Base-by-base conservation (phyloP, 345 rosid genomes). In the Salix koriyanagi region DNA sequence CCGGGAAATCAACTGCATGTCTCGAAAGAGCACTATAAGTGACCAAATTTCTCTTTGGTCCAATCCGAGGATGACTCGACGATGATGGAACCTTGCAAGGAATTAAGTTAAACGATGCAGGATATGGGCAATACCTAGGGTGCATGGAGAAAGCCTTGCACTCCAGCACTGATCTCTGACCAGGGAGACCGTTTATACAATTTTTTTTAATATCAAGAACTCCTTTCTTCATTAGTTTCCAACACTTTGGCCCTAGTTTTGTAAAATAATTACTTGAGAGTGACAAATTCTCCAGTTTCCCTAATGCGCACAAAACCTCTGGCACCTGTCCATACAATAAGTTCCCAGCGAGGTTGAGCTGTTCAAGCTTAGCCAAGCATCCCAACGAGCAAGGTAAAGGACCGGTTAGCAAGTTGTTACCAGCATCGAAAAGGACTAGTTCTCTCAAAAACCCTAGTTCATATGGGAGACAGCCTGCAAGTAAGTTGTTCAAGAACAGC, bases 321-420 rank as follows among this genome's bases (percentile, higher is more conserved):
- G 90, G 89, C 39, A 88, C 79, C 61, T 71, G 69, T 1, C 86
- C 89, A 74, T 77, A 85, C 46, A 88, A 67, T 34, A 62, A 68
- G 75, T 88, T 88, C 4, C 80, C 42, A 3, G 91, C 82, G 37
- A 88, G 69, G 75, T 79, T 86, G 8, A 88, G 77, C 79, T 62
- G 79, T 78, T 86, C 87, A 0, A 85, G 70, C 65, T 65, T 83
- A 52, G 78, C 62, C 80, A 88, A 34, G 70, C 89, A 83, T 21
- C 83, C 89, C 10, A 88, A 39, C 19, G 87, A 84, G 61, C 67
- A 75, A 1, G 91, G 91, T 36, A 88, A 81, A 39, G 83, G 83
- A 15, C 91, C 89, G 1, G 87, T 85, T 70, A 88, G 60, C 7
- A 19, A 46, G 76, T 88, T 88, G 70, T 76, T 67, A 6, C 87